phyloP scores from a whole-genome alignment of 2,329 filamentous ascomycete species.

The Claviceps pusilla region DNA sequence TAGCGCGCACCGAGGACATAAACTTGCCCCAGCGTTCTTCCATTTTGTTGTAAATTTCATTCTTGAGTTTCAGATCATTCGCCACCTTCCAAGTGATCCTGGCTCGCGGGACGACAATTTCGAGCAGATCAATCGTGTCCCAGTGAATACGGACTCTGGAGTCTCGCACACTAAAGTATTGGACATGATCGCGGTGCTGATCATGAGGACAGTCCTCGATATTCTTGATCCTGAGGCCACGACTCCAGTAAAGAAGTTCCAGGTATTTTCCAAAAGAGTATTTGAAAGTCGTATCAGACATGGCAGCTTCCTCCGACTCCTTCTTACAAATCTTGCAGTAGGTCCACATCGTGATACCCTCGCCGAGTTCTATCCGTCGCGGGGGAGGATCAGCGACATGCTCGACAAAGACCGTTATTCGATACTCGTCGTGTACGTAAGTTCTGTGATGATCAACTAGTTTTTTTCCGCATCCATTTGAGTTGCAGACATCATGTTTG shows the following conservation, averaged over 20 bases:
- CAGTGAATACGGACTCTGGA: conserved; percentile 81
- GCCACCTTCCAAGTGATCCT: conserved; percentile 97
- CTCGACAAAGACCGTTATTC: conserved; percentile 82
- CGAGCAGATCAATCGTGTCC: conserved; percentile 80
- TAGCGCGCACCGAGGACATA: conserved; percentile 69
- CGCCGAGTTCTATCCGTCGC: conserved; percentile 27
- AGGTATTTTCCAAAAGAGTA: conserved; percentile 98
- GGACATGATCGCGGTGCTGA: conserved; percentile 78
- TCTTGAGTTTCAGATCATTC: conserved; percentile 80
- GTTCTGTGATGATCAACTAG: conserved; percentile 91
- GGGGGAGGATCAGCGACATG: conserved; percentile 28
- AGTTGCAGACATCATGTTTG: conserved; percentile 62
- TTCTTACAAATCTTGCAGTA: conserved; percentile 84
- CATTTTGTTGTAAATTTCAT: conserved; percentile 70
- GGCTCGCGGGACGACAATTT: conserved; percentile 81
- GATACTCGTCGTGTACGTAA: conserved; percentile 90
- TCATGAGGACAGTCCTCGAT: conserved; percentile 71
- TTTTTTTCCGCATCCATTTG: conserved; percentile 71
- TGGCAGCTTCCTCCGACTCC: conserved; percentile 75
- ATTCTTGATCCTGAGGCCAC: conserved; percentile 58
- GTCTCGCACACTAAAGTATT: conserved; percentile 82
- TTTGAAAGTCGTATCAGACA: conserved; percentile 92
- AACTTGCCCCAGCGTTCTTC: conserved; percentile 75
- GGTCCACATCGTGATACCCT: conserved; percentile 91
- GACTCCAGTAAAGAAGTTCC: conserved; percentile 94